Percentiles rank a stretch among this genome's conserved stretches.
Evolutionary conservation across 2,329 filamentous ascomycete genomes (phyloP).

Genomic region (Polytolypa hystricis): DNA sequence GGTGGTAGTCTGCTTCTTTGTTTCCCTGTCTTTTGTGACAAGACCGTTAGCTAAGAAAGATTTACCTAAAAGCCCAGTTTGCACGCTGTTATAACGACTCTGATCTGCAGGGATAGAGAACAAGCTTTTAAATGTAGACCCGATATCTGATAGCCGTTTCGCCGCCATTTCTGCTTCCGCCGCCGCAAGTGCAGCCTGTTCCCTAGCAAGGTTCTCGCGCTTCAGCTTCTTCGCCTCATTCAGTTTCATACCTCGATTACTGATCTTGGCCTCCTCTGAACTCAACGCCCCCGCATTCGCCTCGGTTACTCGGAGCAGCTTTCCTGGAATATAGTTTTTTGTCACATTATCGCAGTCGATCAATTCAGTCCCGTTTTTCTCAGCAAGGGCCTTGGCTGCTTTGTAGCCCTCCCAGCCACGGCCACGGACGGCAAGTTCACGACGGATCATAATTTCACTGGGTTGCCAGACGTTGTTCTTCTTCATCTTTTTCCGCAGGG

Average conservation of each 20-base stretch:
- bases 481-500: slow-evolving; percentile 57
- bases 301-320: slow-evolving; percentile 31
- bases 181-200: slow-evolving; percentile 36
- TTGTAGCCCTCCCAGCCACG: slow-evolving; percentile 42
- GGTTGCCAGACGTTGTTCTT: slow-evolving; percentile 61
- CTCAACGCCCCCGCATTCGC: slow-evolving; percentile 24
- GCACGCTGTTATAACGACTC: slow-evolving; percentile 11
- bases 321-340: slow-evolving; percentile 27
- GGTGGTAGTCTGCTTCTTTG: slow-evolving; percentile 16
- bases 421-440: slow-evolving; percentile 49
- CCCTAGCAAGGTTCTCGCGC: slow-evolving; percentile 40
- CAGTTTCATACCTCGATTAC: slow-evolving; percentile 49
- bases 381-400: slow-evolving; percentile 40
- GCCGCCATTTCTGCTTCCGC: slow-evolving; percentile 28
- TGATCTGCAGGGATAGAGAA: slow-evolving; percentile 21
- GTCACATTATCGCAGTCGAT: slow-evolving; percentile 43
- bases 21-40: slow-evolving; percentile 17
- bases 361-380: slow-evolving; percentile 42
- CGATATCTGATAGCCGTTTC: slow-evolving; percentile 27
- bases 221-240: slow-evolving; percentile 53
- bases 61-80: slow-evolving; percentile 15
- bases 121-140: slow-evolving; percentile 27
- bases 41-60: slow-evolving; percentile 16
- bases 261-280: slow-evolving; percentile 40
- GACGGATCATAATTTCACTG: slow-evolving; percentile 55